Evolutionary conservation across 2,329 filamentous ascomycete species (phyloP).

Genomic region (Pseudogymnoascus sp.): DNA sequence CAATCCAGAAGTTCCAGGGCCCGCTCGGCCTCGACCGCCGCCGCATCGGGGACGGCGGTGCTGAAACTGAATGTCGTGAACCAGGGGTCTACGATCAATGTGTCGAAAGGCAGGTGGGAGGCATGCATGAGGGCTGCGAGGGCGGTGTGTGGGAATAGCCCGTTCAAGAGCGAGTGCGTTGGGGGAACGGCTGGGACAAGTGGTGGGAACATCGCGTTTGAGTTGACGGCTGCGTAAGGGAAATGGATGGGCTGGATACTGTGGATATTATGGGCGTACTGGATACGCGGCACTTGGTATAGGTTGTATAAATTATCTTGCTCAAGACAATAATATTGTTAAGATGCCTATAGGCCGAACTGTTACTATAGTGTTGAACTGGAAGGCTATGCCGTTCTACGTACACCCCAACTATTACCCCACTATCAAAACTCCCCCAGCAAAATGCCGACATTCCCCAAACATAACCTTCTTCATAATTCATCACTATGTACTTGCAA

Average conservation of each 20-base stretch:
- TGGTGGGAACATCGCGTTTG: conserved; percentile 22
- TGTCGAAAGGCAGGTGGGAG: conserved; percentile 48
- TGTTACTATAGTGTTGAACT: background rate
- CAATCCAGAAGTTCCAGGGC: conserved; percentile 41
- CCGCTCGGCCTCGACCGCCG: conserved; percentile 37
- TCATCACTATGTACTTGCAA: conserved; percentile 3
- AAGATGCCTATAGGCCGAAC: background rate
- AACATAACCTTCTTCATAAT: background rate
- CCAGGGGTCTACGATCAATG: conserved; percentile 43
- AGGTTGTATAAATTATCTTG: background rate
- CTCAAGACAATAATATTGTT: background rate
- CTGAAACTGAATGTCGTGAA: conserved; percentile 41
- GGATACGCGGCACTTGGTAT: background rate
- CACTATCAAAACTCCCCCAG: background rate
- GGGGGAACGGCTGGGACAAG: conserved; percentile 19
- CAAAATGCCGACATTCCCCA: background rate
- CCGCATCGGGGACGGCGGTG: conserved; percentile 40
- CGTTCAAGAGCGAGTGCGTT: conserved; percentile 23
- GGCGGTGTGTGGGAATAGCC: conserved; percentile 20
- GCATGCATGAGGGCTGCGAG: conserved; percentile 46
- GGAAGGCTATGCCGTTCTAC: background rate
- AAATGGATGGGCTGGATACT: background rate
- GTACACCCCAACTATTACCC: background rate
- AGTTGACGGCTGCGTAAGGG: conserved; percentile 12
- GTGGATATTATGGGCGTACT: background rate